phyloP scores from a whole-genome alignment of 768 basidiomycete genomes.

The Leccinum disarticulatum region DNA sequence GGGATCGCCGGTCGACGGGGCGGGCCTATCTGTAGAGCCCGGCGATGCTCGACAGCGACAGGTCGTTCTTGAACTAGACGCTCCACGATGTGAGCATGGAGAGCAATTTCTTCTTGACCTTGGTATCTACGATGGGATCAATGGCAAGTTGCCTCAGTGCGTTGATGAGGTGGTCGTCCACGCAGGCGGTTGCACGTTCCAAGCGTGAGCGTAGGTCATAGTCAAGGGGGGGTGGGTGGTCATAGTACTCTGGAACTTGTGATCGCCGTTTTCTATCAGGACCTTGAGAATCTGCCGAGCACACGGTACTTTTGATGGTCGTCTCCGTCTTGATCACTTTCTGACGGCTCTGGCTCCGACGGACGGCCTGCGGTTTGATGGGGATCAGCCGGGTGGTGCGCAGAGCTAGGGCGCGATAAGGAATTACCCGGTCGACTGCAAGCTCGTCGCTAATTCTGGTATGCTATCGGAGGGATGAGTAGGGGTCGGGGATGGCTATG shows the following conservation, averaged over 20 bases:
- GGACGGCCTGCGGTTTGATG: slow-evolving; percentile 50
- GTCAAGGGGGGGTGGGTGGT: neutral
- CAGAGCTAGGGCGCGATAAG: neutral
- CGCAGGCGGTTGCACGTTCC: slow-evolving; percentile 58
- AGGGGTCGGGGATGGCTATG: neutral
- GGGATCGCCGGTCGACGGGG: slow-evolving; percentile 24
- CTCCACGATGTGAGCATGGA: slow-evolving; percentile 76
- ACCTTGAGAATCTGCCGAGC: slow-evolving; percentile 40
- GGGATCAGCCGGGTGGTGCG: slow-evolving; percentile 19
- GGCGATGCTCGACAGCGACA: slow-evolving; percentile 70
- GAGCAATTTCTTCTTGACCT: slow-evolving; percentile 83
- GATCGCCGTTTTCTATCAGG: too few species aligned
- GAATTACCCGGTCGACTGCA: slow-evolving; percentile 65
- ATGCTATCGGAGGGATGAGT: slow-evolving; percentile 50
- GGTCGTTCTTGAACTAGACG: slow-evolving; percentile 76
- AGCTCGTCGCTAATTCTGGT: slow-evolving; percentile 87
- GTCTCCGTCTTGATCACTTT: slow-evolving; percentile 94
- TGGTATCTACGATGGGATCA: slow-evolving; percentile 70
- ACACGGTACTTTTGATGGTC: slow-evolving; percentile 90
- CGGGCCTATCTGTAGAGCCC: slow-evolving; percentile 60
- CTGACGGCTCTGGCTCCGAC: slow-evolving; percentile 78
- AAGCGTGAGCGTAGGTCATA: slow-evolving; percentile 4
- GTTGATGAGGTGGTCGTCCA: slow-evolving; percentile 77
- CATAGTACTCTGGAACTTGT: too few species aligned
- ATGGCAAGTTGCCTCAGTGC: slow-evolving; percentile 74